phyloP scores from a whole-genome alignment of 768 basidiomycete species.

The Mycena belliarum region DNA sequence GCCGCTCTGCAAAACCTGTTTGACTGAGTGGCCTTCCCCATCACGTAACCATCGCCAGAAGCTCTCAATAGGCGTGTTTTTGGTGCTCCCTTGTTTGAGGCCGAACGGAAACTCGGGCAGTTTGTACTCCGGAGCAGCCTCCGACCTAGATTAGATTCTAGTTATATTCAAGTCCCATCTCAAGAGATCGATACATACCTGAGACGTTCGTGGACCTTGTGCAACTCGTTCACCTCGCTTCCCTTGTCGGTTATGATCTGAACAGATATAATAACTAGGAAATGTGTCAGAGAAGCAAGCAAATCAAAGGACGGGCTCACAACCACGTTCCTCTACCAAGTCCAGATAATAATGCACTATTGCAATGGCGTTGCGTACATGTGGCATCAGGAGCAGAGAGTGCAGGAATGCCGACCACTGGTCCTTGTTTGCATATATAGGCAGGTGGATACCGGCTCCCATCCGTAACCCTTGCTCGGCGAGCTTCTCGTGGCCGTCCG shows the following conservation, averaged over 20 bases:
- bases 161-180: not conserved
- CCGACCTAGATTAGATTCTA: not conserved
- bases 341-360: not conserved
- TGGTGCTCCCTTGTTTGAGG: not conserved
- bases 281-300: too few species aligned
- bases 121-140: not conserved
- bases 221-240: not conserved
- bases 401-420: not conserved
- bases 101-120: not conserved
- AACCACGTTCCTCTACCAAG: not conserved
- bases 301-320: not conserved
- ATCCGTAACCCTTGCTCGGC: constrained; percentile 1
- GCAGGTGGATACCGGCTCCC: not conserved
- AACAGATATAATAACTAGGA: not conserved
- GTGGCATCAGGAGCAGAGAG: not conserved
- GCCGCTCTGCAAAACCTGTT: not conserved
- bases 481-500: not conserved
- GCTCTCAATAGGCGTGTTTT: constrained; percentile 5
- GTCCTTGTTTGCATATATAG: constrained; percentile 1
- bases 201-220: not conserved
- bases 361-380: not conserved
- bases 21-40: not conserved
- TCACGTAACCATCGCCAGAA: constrained; percentile 1
- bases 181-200: not conserved
- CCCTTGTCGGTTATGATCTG: not conserved